These are phyloP conservation scores for Metschnikowia cerradonensis DNA, from an alignment of 805 yeast species.

Conservation along the genomic window DNA sequence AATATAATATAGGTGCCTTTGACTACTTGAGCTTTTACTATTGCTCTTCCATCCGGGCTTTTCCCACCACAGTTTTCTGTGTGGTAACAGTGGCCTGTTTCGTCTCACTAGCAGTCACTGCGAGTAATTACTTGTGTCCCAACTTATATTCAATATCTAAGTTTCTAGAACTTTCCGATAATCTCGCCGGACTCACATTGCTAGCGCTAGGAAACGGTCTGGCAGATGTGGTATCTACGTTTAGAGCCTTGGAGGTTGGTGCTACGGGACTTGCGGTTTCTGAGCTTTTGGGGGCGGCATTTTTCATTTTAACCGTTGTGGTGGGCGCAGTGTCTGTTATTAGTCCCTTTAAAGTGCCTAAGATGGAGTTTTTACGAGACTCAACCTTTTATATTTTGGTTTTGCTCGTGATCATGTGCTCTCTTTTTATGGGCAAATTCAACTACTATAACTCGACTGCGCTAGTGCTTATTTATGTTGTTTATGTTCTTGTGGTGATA, in stretches of 20 bases:
- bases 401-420: conserved; percentile 45
- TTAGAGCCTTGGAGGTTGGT: conserved; percentile 71
- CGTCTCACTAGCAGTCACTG: conserved; percentile 66
- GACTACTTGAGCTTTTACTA: conserved; percentile 36
- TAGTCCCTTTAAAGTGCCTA: conserved; percentile 58
- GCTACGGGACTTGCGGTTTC: conserved; percentile 79
- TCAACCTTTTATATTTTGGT: conserved; percentile 51
- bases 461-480: conserved; percentile 53
- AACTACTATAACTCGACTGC: conserved; percentile 51
- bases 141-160: conserved; percentile 65
- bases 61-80: conserved; percentile 17
- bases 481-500: conserved; percentile 52
- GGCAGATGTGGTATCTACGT: conserved; percentile 84
- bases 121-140: conserved; percentile 80
- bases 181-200: conserved; percentile 79
- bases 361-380: conserved; percentile 56
- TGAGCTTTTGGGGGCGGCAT: conserved; percentile 87
- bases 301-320: conserved; percentile 75
- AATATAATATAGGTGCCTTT: conserved; percentile 30
- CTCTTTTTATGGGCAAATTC: conserved; percentile 54
- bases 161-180: conserved; percentile 61
- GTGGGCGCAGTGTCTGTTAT: conserved; percentile 73
- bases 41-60: conserved; percentile 17
- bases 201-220: conserved; percentile 90
- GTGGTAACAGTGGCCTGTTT: conserved; percentile 44